Evolutionary conservation across 306 rosid genomes (phyloP), one percentile per base, ranked within the genome.

Genomic region (Quercus engelmannii): DNA sequence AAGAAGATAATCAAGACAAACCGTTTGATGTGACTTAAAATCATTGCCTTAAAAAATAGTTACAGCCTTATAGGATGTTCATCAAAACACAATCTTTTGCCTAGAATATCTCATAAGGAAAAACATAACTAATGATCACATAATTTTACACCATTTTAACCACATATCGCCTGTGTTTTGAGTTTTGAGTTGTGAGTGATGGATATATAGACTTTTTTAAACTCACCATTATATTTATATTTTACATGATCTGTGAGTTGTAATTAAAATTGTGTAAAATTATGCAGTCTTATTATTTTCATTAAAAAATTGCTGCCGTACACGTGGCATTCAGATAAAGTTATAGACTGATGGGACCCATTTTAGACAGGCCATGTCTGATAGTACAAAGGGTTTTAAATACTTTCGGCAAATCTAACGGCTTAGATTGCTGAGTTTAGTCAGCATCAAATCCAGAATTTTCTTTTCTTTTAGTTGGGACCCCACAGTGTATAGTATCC

Each of bases 91-190:
- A 49, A 28, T 28, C 15, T 13, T 20, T 59, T 20, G 64, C 64
- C 28, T 4, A 8, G 64, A 58, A 58, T 58, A 21, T 58, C 11
- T 63, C 69, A 3, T 63, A 5, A 13, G 5, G 54, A 12, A 49
- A 49, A 11, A 49, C 3, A 0, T 8, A 8, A 41, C 46, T 8
- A 41, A 41, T 8, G 0, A 8, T 2, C 12, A 2, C 12, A 41
- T 41, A 2, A 41, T 41, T 38, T 38, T 38, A 7, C 11, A 2
- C 46, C 2, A 38, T 38, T 38, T 41, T 8, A 8, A 8, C 12
- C 0, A 0, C 1, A 41, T 8, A 2, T 38, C 0, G 0, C 0
- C 0, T 7, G 11, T 38, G 0, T 0, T 0, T 0, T 8, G 3
- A 41, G 0, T 0, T 0, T 0, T 8, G 3, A 41, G 46, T 41